A percentile compares a stretch with the other conserved stretches of the same genome.
Evolutionary conservation across 2,329 filamentous ascomycete species (phyloP).

Genomic region (Tolypocladium nubicola): DNA sequence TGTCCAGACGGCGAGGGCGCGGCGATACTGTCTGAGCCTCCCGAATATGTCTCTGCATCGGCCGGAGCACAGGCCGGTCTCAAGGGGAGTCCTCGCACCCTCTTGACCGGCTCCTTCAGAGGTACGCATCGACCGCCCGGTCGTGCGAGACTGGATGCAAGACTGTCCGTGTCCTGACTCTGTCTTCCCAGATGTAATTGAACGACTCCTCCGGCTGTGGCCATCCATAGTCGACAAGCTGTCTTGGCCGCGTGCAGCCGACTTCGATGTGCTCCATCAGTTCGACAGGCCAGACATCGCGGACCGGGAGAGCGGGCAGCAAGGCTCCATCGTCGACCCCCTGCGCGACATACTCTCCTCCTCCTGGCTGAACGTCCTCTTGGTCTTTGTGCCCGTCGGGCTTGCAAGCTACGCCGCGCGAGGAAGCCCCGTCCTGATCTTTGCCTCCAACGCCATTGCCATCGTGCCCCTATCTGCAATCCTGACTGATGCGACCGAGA

Average conservation of each 20-base stretch:
- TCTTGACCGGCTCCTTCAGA: neutral
- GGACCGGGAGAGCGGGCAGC: neutral
- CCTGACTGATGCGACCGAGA: conserved; percentile 49
- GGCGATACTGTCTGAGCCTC: neutral
- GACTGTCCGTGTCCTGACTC: neutral
- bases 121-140: neutral
- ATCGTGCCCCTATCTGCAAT: conserved; percentile 49
- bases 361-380: conserved; percentile 51
- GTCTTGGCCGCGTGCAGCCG: neutral
- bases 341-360: conserved; percentile 17
- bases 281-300: neutral
- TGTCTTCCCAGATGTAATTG: neutral
- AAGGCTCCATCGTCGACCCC: neutral
- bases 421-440: conserved; percentile 31
- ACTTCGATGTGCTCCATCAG: neutral
- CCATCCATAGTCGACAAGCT: neutral
- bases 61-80: neutral
- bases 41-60: neutral
- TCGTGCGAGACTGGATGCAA: neutral
- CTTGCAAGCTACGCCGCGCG: conserved; percentile 39
- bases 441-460: conserved; percentile 50
- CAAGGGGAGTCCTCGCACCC: neutral
- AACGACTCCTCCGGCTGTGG: neutral
- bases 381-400: conserved; percentile 62
- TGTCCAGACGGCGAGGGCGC: neutral